Conservation (phyloP, 805 yeast species). For the Hermanozyma aechmeae region DNA sequence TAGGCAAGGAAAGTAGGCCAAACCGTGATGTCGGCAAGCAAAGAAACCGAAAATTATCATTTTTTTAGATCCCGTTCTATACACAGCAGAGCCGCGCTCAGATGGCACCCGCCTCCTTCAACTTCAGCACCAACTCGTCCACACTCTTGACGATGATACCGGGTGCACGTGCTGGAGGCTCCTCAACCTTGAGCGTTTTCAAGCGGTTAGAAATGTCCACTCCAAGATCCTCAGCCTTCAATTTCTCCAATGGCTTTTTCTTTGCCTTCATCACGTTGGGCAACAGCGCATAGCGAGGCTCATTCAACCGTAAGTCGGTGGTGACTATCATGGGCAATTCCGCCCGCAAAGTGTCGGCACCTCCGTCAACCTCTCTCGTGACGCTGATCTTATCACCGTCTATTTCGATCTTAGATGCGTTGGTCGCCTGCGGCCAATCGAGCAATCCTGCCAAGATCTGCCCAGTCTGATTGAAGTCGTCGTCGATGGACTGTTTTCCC, state of each 20-base stretch:
- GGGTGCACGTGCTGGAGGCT: conserved; percentile 75
- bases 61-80: too few relatives aligned
- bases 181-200: conserved; percentile 64
- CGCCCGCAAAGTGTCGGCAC: conserved; percentile 74
- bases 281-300: conserved; percentile 90
- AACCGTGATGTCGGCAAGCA: too few relatives aligned
- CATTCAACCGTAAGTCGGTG: conserved; percentile 88
- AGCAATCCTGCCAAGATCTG: conserved; percentile 91
- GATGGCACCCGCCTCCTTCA: conserved; percentile 64
- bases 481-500: conserved; percentile 97
- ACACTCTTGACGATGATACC: conserved; percentile 76
- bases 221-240: conserved; percentile 58
- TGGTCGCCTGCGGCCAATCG: conserved; percentile 95
- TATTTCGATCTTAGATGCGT: conserved; percentile 77
- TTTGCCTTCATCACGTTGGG: conserved; percentile 98
- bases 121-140: conserved; percentile 70
- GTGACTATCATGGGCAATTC: conserved; percentile 80
- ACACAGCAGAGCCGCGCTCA: too few relatives aligned
- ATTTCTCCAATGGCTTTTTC: conserved; percentile 78
- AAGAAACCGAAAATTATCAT: too few relatives aligned
- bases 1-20: too few relatives aligned
- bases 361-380: conserved; percentile 93
- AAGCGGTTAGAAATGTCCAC: conserved; percentile 56
- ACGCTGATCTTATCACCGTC: conserved; percentile 53
- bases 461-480: conserved; percentile 91